Percentiles rank a stretch among this genome's conserved stretches.
phyloP scores from a whole-genome alignment of 83 land plant species.

The Larix sibirica region DNA sequence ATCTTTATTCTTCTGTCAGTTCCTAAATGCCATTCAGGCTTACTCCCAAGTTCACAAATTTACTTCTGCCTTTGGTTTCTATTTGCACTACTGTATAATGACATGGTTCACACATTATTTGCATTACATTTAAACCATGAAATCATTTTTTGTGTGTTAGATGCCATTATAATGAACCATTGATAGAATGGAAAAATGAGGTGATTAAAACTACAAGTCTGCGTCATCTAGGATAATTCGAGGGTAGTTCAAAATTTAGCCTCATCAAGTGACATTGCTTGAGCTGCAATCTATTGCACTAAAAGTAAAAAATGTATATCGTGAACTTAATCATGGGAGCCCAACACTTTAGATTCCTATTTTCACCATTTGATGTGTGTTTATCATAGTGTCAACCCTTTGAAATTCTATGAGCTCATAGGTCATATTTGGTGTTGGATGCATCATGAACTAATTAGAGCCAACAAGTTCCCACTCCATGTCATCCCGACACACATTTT shows the following conservation, averaged over 20 bases:
- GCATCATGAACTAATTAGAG: too few relatives aligned
- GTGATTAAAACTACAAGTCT: conserved; percentile 33
- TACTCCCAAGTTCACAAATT: conserved; percentile 45
- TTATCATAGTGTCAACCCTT: too few relatives aligned
- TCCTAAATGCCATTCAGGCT: conserved; percentile 60
- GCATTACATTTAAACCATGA: conserved; percentile 42
- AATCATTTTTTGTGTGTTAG: conserved; percentile 45
- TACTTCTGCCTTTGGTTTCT: conserved; percentile 48
- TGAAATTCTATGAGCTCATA: too few relatives aligned
- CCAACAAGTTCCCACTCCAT: too few relatives aligned
- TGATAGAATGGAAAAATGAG: conserved; percentile 60
- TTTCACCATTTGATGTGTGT: too few relatives aligned
- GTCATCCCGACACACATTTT: too few relatives aligned
- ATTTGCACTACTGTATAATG: conserved; percentile 39
- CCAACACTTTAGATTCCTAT: conserved; percentile 20
- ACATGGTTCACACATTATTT: conserved; percentile 46
- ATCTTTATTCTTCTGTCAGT: conserved; percentile 58
- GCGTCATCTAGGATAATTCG: conserved; percentile 7
- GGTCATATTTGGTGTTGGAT: too few relatives aligned
- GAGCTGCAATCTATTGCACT: conserved; percentile 48
- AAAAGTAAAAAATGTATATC: conserved; percentile 49
- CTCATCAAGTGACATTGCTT: conserved; percentile 14
- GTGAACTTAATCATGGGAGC: conserved; percentile 51
- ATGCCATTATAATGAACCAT: conserved; percentile 53
- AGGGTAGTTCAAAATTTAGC: neutral